These are phyloP conservation scores for Millerozyma miso DNA, from an alignment of 805 yeast species.

Conservation along the genomic window DNA sequence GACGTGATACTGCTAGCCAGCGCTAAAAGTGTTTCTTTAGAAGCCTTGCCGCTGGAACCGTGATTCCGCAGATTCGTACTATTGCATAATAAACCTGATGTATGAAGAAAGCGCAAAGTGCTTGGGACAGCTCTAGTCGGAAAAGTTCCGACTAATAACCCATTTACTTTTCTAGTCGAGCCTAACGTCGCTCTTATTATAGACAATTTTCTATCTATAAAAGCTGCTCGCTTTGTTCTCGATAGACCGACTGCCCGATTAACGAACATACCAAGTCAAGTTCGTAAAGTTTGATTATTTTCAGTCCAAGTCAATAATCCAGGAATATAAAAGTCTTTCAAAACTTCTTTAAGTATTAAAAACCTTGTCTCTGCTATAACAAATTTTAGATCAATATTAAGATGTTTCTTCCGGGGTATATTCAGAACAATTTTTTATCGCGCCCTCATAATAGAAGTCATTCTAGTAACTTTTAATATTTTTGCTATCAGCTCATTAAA, in stretches of 20 bases:
- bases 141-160: background rate
- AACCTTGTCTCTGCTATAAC: too few relatives aligned
- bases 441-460: background rate
- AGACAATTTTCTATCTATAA: background rate
- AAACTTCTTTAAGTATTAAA: too few relatives aligned
- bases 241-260: background rate
- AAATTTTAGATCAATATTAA: too few relatives aligned
- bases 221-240: background rate
- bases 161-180: background rate
- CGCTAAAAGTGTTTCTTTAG: conserved; percentile 24
- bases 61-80: background rate
- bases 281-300: too few relatives aligned
- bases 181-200: background rate
- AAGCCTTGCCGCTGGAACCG: conserved; percentile 4
- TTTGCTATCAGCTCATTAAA: too few relatives aligned
- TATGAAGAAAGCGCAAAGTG: background rate
- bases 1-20: conserved; percentile 28
- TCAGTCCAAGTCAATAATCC: too few relatives aligned
- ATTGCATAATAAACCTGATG: background rate
- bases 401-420: background rate
- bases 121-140: background rate
- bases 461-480: too few relatives aligned
- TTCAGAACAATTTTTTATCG: background rate
- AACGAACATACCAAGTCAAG: background rate
- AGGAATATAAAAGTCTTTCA: too few relatives aligned